A percentile compares a stretch with the other conserved stretches of the same genome.
Evolutionary conservation across 371 early-diverging fungal genomes (phyloP).

Genomic region (Mucor circinelloides): DNA sequence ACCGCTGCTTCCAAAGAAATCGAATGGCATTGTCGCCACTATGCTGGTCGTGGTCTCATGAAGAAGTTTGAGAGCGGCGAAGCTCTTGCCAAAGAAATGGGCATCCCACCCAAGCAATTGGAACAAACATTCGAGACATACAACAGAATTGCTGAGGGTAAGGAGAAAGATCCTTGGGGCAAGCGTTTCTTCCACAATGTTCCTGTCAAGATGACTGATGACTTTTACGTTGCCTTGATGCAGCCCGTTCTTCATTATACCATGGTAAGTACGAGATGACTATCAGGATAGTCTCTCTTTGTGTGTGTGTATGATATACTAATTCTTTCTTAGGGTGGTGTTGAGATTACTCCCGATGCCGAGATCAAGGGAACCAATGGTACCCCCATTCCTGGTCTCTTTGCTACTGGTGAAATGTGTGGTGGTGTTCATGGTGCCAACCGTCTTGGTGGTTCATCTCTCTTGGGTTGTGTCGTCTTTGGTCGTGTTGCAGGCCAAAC

Average conservation of each 20-base stretch:
- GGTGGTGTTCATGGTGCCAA: constrained; percentile 62
- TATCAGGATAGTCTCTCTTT: too few relatives aligned
- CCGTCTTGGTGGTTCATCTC: constrained; percentile 57
- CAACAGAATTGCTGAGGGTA: constrained; percentile 75
- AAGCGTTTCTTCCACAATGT: constrained; percentile 89
- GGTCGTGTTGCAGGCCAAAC: constrained; percentile 92
- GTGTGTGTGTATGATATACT: constrained; percentile 1
- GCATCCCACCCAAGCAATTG: constrained; percentile 68
- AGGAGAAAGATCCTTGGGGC: constrained; percentile 83
- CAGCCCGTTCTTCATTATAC: constrained; percentile 95
- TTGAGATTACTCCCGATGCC: constrained; percentile 83
- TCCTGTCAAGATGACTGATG: constrained; percentile 72
- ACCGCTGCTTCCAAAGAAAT: constrained; percentile 86
- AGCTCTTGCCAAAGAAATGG: constrained; percentile 84
- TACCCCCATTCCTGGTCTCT: constrained; percentile 79
- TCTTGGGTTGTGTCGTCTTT: constrained; percentile 94
- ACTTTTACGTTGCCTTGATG: constrained; percentile 87
- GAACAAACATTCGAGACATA: constrained; percentile 81
- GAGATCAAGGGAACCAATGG: constrained; percentile 68
- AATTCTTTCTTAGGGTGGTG: constrained; percentile 71
- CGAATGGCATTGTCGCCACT: constrained; percentile 95
- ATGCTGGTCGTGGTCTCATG: constrained; percentile 91
- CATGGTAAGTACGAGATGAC: constrained; percentile 83
- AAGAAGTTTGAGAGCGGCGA: constrained; percentile 73
- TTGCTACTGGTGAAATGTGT: constrained; percentile 91